Conservation (phyloP, 768 basidiomycete genomes). For the Leccinum subtestaceum region DNA sequence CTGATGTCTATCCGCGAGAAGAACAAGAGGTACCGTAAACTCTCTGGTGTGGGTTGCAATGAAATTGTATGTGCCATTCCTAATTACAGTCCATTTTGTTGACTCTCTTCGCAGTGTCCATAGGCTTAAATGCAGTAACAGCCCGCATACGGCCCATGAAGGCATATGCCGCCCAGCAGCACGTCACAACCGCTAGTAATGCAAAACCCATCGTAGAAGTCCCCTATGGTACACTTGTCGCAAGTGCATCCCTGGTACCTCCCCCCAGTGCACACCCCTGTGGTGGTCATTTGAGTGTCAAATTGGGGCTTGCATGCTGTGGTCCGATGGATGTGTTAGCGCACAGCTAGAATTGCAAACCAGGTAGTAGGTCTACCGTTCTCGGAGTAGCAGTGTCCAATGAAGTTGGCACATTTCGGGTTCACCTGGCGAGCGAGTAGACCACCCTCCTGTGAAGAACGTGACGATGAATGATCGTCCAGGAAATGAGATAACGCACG, state of each 20-base stretch:
- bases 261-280: neutral
- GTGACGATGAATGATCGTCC: neutral
- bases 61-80: neutral
- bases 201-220: neutral
- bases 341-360: neutral
- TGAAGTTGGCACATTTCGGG: neutral
- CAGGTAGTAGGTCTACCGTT: neutral
- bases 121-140: neutral
- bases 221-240: neutral
- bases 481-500: neutral
- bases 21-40: neutral
- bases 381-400: neutral
- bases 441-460: neutral
- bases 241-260: neutral
- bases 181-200: neutral
- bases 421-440: neutral
- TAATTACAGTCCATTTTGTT: neutral
- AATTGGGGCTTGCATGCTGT: neutral
- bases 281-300: neutral
- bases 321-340: neutral
- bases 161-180: neutral
- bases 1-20: neutral
- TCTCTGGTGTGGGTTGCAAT: neutral
- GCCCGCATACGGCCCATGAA: neutral
- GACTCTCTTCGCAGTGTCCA: neutral